Base-by-base conservation (phyloP, 176 grass and related monocot species). In the Urochloa ruziziensis region DNA sequence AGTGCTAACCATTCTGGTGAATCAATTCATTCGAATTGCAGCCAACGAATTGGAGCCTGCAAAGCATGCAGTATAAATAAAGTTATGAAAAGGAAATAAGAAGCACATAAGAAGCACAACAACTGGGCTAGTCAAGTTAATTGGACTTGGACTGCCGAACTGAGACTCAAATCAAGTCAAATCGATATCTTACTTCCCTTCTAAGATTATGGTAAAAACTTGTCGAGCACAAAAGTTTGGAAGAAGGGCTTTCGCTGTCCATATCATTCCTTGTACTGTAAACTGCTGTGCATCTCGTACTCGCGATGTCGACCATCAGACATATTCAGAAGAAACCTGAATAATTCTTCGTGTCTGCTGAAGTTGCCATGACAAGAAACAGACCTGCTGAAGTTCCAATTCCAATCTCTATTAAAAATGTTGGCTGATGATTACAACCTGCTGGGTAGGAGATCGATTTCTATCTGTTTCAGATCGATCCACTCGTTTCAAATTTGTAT, bases 121-220 rank as follows among this genome's bases (percentile, higher is more conserved):
- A 68, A 40, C 36, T 15, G 19, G 12, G 32, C 43, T 29, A 42
- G 12, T 64, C 15, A 35, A 5, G 30, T 21, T 13, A 23, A 67
- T 40, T 74, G 49, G 58, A 64, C 30, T 4, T 57, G 49, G 58
- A 64, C 30, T 4, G 57, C 15, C 36, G 23, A 51, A 29, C 23
- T 74, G 42, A 74, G 74, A 39, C 30, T 60, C 25, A 17, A 53
- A 79, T 78, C 58, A n/a, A 63, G 60, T 62, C 21, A 37, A 56
- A 58, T 58, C 23, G 53, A 56, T 74, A 36, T 28, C 43, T 84
- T 54, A 6, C 58, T 66, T 84, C 44, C 44, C 46, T 75, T 66
- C 60, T 32, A 75, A 75, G 39, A 44, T 24, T 27, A 21, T 53
- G 43, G 33, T 1, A 16, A 64, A 74, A 44, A 42, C 43, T 75